Percentiles rank a stretch among this genome's conserved stretches.
These are phyloP conservation scores for Bacterosira constricta DNA, from an alignment of 108 stramenopile species.

Conservation along the genomic window DNA sequence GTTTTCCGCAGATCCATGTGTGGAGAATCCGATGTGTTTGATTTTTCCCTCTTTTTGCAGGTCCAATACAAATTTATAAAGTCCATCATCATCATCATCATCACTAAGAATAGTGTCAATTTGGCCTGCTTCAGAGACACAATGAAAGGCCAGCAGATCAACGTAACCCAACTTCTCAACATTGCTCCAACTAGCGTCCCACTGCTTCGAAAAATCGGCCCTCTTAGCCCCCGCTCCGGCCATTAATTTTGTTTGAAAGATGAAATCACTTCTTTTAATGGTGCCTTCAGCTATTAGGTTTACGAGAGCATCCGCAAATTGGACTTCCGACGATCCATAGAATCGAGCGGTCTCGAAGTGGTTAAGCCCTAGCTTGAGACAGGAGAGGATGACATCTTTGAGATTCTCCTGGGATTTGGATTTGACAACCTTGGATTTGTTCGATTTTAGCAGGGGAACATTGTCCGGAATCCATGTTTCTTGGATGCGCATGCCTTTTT, in stretches of 20 bases:
- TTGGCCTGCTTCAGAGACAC: slow-evolving; percentile 35
- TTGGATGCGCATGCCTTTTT: slow-evolving; percentile 42
- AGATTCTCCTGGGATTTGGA: slow-evolving; percentile 52
- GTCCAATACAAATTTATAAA: slow-evolving; percentile 42
- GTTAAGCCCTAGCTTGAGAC: slow-evolving; percentile 68
- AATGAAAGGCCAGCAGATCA: slow-evolving; percentile 74
- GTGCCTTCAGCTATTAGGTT: slow-evolving; percentile 53
- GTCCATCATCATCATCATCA: slow-evolving; percentile 35
- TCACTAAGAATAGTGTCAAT: slow-evolving; percentile 52
- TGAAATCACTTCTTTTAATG: slow-evolving; percentile 58
- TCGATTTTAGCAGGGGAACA: slow-evolving; percentile 43
- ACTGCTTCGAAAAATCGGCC: slow-evolving; percentile 52
- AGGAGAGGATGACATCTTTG: slow-evolving; percentile 39
- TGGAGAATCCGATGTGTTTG: slow-evolving; percentile 75
- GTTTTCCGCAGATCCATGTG: slow-evolving; percentile 66
- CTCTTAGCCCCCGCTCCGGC: slow-evolving; percentile 40
- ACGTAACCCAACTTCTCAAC: slow-evolving; percentile 58
- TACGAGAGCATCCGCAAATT: slow-evolving; percentile 54
- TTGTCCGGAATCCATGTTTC: slow-evolving; percentile 66
- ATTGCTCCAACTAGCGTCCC: slow-evolving; percentile 55
- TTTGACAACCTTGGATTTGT: slow-evolving; percentile 46
- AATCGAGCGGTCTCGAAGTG: slow-evolving; percentile 84
- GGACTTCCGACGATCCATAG: slow-evolving; percentile 64
- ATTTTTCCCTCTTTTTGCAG: slow-evolving; percentile 58
- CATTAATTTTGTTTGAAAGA: slow-evolving; percentile 76